Conservation (phyloP, 164 flowering plant genomes). For the Chloranthus sessilifolius region DNA sequence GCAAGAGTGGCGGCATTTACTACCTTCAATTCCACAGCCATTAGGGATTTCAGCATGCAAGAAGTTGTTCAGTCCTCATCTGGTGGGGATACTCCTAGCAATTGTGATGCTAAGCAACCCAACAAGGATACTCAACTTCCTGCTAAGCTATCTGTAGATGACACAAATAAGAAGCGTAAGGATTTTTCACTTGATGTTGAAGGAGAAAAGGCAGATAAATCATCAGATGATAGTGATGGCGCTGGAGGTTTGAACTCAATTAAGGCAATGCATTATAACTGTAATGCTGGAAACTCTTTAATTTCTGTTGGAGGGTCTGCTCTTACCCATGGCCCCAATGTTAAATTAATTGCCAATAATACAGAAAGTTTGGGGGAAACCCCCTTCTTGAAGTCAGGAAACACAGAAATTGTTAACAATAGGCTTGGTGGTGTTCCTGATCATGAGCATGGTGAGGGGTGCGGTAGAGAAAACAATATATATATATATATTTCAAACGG, state of each 20-base stretch:
- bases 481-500: too few relatives aligned
- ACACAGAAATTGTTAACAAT: conserved; percentile 13
- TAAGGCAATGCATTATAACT: conserved; percentile 11
- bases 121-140: conserved; percentile 9
- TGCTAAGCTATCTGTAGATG: conserved; percentile 13
- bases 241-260: conserved; percentile 18
- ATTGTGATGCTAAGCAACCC: conserved; percentile 19
- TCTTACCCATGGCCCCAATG: conserved; percentile 6
- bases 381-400: conserved; percentile 9
- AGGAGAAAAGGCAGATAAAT: conserved; percentile 13
- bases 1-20: conserved; percentile 92
- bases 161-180: conserved; percentile 9
- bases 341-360: conserved; percentile 9
- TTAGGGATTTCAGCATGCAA: conserved; percentile 21
- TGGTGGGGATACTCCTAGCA: conserved; percentile 30
- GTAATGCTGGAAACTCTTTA: conserved; percentile 12
- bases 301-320: conserved; percentile 13
- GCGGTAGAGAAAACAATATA: conserved; percentile 11
- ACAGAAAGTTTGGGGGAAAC: conserved; percentile 11
- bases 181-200: conserved; percentile 18
- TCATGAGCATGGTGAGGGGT: conserved; percentile 13
- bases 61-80: conserved; percentile 31
- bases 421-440: conserved; percentile 12
- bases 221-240: conserved; percentile 15
- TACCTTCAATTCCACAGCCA: conserved; percentile 48